Base-by-base conservation (phyloP, 306 rosid species). In the Rosa persica region DNA sequence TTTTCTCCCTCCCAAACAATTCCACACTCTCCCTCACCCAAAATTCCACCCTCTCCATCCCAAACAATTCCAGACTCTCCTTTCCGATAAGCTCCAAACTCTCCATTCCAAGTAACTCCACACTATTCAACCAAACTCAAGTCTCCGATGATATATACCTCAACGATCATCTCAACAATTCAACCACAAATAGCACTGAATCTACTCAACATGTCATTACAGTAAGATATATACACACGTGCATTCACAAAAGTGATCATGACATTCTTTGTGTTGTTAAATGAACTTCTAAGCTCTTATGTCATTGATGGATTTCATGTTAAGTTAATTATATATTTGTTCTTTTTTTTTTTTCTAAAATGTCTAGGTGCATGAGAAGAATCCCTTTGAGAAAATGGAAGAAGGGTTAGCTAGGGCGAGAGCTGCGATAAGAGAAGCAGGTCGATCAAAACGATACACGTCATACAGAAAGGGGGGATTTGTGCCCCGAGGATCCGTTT, bases 321-420 rank as follows among this genome's bases (percentile, higher is more conserved):
- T n/a, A 46, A 9, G 0, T 10, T 10, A 4, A 25, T 25, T 11
- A 9, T 60, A 2, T 60, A 4, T 13, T 27, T 60, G 17, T 25
- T 30, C 2, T 23, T 58, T 23, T 25, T 12, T 1, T 12, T 4
- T 12, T 0, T 2, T 3, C 12, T 3, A 5, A 58, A 17, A 57
- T 3, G 2, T 58, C 4, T 12, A 80, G 80, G 43, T 54, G 47
- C 42, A 49, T 42, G 73, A n/a, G 46, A 76, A 49, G 67, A 76
- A 68, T 73, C 5, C 30, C 2, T 76, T 48, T 12, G 71, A 70
- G 87, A 73, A 67, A 66, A 68, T 81, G 39, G 92, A 89, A 71
- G 69, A 74, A 47, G 81, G 86, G 9, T 62, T 89, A 77, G 85
- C 82, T 4, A 83, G 77, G 80, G 90, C 89, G 39, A 75, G 92